phyloP scores from a whole-genome alignment of 2,329 filamentous ascomycete species.

The Alternaria novae-zelandiae region DNA sequence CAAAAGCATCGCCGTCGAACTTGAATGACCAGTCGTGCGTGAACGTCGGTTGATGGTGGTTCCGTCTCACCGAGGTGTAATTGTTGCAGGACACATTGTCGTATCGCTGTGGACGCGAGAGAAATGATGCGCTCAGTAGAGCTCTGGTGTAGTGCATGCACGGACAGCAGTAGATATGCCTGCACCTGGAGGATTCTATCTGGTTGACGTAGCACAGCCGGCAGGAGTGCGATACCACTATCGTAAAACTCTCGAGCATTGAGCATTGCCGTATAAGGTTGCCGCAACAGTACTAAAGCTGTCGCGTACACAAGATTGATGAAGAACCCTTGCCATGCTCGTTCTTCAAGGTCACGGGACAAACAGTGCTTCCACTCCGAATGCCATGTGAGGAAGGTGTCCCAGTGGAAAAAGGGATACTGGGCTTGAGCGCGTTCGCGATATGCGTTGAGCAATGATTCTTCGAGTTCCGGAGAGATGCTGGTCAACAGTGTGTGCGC shows the following conservation, averaged over 20 bases:
- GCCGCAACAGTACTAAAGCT: constrained; percentile 17
- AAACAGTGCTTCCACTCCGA: constrained; percentile 18
- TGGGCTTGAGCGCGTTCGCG: constrained; percentile 28
- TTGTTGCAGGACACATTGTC: constrained; percentile 27
- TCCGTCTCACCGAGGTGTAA: constrained; percentile 24
- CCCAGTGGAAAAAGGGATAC: constrained; percentile 28
- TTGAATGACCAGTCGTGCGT: constrained; percentile 12
- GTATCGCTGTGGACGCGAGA: constrained; percentile 21
- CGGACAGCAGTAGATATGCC: constrained; percentile 23
- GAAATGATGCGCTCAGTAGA: constrained; percentile 28
- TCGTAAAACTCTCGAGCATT: constrained; percentile 20
- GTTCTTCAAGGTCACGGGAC: constrained; percentile 1
- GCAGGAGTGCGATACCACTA: constrained; percentile 17
- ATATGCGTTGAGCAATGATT: constrained; percentile 17
- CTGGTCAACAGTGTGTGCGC: constrained; percentile 12
- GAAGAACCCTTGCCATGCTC: constrained; percentile 27
- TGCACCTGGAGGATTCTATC: constrained; percentile 25
- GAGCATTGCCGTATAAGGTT: constrained; percentile 3
- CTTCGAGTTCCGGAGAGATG: constrained; percentile 15
- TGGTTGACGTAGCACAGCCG: constrained; percentile 17
- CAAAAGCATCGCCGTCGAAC: constrained; percentile 26
- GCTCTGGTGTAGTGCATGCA: constrained; percentile 26
- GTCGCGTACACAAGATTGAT: constrained; percentile 26
- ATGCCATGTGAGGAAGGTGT: constrained; percentile 20
- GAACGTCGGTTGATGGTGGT: constrained; percentile 2